phyloP scores from a whole-genome alignment of 1,139 yeast genomes.

The Chernovozyma sophiae-reginae region DNA sequence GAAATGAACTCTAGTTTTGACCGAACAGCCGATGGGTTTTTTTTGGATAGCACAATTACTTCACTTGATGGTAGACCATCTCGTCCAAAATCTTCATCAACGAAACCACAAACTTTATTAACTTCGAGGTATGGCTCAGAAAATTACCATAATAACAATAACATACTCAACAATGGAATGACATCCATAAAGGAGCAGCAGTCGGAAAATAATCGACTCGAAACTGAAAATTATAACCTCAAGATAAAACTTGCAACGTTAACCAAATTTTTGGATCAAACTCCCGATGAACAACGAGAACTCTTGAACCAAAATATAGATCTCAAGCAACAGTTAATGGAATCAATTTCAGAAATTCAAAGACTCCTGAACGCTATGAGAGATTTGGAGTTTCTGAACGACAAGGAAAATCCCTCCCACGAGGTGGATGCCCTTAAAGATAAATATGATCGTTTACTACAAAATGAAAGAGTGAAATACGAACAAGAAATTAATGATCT shows the following conservation, averaged over 20 bases:
- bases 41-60: constrained; percentile 11
- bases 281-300: constrained; percentile 40
- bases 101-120: neutral
- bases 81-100: constrained; percentile 1
- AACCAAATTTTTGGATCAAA: constrained; percentile 42
- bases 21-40: constrained; percentile 25
- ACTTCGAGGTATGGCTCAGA: neutral
- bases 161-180: constrained; percentile 23
- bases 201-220: constrained; percentile 43
- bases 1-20: constrained; percentile 27
- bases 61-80: neutral
- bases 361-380: constrained; percentile 10
- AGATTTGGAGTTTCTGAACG: constrained; percentile 11
- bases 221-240: constrained; percentile 60
- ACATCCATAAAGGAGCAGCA: constrained; percentile 51
- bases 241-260: constrained; percentile 56
- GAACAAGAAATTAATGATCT: constrained; percentile 6
- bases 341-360: constrained; percentile 16
- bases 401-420: constrained; percentile 14
- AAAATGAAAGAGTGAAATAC: constrained; percentile 2
- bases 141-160: constrained; percentile 6
- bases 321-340: constrained; percentile 36
- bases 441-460: constrained; percentile 5
- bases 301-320: constrained; percentile 36
- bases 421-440: constrained; percentile 2